These are phyloP conservation scores for Lyophyllum decastes DNA, from an alignment of 768 basidiomycete genomes.

Conservation along the genomic window DNA sequence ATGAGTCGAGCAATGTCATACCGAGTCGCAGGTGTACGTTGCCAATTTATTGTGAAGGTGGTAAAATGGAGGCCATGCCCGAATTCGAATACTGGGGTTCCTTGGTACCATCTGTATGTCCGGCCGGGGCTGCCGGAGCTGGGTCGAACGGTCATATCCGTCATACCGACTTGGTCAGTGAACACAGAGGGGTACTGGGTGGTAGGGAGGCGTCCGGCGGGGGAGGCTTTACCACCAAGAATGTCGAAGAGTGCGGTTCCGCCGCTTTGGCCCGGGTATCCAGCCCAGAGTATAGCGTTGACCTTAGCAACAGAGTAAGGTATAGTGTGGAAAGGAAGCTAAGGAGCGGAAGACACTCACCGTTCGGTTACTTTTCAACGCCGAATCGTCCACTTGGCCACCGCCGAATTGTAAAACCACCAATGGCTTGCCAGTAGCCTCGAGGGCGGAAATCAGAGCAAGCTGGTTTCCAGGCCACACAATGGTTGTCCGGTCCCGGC, in stretches of 20 bases:
- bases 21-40: constrained; percentile 27
- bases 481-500: constrained; percentile 45
- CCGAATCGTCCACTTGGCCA: constrained; percentile 53
- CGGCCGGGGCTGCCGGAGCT: constrained; percentile 50
- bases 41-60: constrained; percentile 45
- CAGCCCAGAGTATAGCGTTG: constrained; percentile 56
- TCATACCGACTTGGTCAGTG: constrained; percentile 51
- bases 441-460: constrained; percentile 45
- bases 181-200: constrained; percentile 58
- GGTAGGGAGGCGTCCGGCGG: constrained; percentile 53
- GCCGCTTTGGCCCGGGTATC: constrained; percentile 58
- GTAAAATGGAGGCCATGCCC: constrained; percentile 59
- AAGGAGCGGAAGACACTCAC: constrained; percentile 27
- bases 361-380: constrained; percentile 42
- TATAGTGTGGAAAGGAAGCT: neutral
- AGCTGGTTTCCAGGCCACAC: constrained; percentile 60
- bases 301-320: constrained; percentile 32
- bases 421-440: constrained; percentile 49
- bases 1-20: constrained; percentile 46
- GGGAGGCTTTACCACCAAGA: constrained; percentile 49
- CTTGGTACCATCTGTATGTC: constrained; percentile 61
- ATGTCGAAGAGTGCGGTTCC: constrained; percentile 56
- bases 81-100: constrained; percentile 51
- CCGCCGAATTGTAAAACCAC: constrained; percentile 58
- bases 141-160: constrained; percentile 57